Conservation (phyloP, 2,329 filamentous ascomycete genomes). For the Pleomassaria siparia region DNA sequence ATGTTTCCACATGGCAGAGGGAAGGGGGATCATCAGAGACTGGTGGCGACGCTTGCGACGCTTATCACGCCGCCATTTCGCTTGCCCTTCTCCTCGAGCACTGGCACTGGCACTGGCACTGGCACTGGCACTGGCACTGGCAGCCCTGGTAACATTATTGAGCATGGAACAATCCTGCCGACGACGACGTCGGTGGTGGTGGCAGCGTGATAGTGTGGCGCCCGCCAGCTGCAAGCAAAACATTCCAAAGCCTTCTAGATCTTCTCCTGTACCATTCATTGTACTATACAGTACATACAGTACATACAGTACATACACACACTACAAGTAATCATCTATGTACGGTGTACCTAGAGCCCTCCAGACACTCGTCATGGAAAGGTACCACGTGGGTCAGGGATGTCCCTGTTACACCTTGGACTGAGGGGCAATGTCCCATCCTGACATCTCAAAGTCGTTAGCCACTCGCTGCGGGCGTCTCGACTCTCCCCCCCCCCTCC, state of each 20-base stretch:
- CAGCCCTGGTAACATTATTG: no score
- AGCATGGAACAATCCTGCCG: no score
- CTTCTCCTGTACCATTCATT: no score
- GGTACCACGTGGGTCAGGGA: slow-evolving; percentile 14
- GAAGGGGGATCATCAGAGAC: slow-evolving; percentile 10
- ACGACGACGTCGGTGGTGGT: not conserved
- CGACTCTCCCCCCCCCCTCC: not conserved
- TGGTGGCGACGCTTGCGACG: slow-evolving; percentile 9
- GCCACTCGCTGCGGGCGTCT: not conserved
- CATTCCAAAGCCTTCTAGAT: no score
- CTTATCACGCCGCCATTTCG: slow-evolving; percentile 19
- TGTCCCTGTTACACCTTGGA: slow-evolving; percentile 11
- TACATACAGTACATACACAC: no score
- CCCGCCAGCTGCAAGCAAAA: slow-evolving; percentile 1
- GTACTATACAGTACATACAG: no score
- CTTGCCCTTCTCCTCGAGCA: slow-evolving; percentile 9
- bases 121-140: not conserved
- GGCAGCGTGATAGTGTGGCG: not conserved
- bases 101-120: not conserved
- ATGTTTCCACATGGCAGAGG: slow-evolving; percentile 12
- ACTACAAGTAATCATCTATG: no score
- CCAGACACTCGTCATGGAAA: not conserved
- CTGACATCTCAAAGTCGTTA: not conserved
- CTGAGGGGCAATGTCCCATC: slow-evolving; percentile 13
- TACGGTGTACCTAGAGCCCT: no score